Conservation (phyloP, 345 rosid genomes). For the Carallia pectinifolia region DNA sequence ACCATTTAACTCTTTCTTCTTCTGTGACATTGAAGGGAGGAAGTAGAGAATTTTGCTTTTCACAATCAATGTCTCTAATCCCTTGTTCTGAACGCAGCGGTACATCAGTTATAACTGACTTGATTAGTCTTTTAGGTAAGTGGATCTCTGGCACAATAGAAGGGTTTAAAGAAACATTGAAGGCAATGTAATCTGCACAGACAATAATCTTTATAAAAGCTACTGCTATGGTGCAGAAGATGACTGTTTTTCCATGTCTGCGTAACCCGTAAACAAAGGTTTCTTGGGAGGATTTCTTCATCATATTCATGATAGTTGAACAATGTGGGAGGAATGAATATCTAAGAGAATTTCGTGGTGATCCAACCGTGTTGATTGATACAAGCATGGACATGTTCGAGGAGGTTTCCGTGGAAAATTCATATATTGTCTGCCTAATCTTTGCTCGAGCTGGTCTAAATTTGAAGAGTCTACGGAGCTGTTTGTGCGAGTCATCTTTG, state of each 20-base stretch:
- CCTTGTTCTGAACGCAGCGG: conserved; percentile 32
- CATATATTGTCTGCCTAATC: too few relatives aligned
- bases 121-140: conserved; percentile 8
- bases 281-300: conserved; percentile 19
- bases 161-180: conserved; percentile 21
- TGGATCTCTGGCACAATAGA: conserved; percentile 16
- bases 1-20: conserved; percentile 51
- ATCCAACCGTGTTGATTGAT: not conserved
- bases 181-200: conserved; percentile 32
- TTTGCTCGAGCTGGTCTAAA: too few relatives aligned
- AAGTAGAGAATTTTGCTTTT: conserved; percentile 30
- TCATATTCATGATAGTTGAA: not conserved
- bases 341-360: not conserved
- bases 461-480: too few relatives aligned
- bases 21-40: conserved; percentile 47
- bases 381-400: too few relatives aligned
- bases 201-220: conserved; percentile 38
- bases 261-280: conserved; percentile 17
- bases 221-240: conserved; percentile 28
- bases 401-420: too few relatives aligned
- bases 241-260: conserved; percentile 23
- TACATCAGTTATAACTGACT: conserved; percentile 18
- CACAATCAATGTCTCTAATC: conserved; percentile 9
- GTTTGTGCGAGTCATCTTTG: not conserved
- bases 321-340: not conserved